Percentiles rank a stretch among this genome's conserved stretches.
Conservation (phyloP, 257 asterid genomes). For the Catharanthus roseus region DNA sequence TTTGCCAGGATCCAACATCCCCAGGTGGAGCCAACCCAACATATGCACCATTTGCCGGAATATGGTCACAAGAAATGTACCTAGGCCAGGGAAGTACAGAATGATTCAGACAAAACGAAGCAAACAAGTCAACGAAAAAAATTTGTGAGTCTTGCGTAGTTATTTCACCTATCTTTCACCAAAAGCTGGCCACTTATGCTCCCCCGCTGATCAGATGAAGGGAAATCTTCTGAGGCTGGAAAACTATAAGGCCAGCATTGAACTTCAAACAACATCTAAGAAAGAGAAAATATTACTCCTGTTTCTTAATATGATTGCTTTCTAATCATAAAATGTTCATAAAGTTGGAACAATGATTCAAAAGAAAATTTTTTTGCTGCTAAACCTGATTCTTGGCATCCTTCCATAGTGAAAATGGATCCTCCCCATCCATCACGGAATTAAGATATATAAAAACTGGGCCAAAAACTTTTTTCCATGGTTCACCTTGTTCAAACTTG, state of each 20-base stretch:
- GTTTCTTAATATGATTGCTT: background rate
- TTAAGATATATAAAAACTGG: conserved; percentile 74
- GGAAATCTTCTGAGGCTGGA: conserved; percentile 67
- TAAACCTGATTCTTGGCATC: conserved; percentile 65
- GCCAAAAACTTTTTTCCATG: conserved; percentile 87
- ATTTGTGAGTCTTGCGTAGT: background rate
- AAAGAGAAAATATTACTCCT: background rate
- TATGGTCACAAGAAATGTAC: conserved; percentile 39
- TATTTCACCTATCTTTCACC: conserved; percentile 51
- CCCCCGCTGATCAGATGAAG: conserved; percentile 47
- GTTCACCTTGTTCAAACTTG: conserved; percentile 57
- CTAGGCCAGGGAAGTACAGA: conserved; percentile 23
- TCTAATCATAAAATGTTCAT: background rate
- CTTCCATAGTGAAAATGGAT: conserved; percentile 56
- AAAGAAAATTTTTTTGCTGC: background rate
- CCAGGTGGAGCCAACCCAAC: conserved; percentile 71
- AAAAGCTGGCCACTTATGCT: conserved; percentile 45
- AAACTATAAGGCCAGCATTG: conserved; percentile 76
- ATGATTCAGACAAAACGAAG: conserved; percentile 2
- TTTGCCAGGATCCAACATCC: conserved; percentile 72
- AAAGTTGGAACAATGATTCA: background rate
- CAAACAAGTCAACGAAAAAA: background rate
- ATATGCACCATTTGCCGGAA: conserved; percentile 48
- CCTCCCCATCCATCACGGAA: conserved; percentile 32
- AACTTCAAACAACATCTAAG: conserved; percentile 45